Conservation (phyloP, 257 asterid genomes). For the Gynochthodes officinalis region DNA sequence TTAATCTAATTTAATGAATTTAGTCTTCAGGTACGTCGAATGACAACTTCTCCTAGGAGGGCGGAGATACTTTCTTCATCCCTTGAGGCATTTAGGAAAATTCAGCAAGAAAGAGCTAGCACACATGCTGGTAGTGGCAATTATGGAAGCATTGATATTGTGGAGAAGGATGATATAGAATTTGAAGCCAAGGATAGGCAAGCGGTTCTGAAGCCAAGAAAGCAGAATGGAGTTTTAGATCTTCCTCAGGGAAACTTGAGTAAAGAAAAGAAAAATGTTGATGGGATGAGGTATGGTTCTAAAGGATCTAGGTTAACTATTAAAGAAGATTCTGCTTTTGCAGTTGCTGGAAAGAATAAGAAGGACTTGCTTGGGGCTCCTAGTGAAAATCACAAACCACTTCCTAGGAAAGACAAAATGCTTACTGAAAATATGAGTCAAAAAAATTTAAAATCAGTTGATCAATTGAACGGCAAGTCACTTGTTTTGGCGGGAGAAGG, state of each 20-base stretch:
- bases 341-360: conserved; percentile 42
- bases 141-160: conserved; percentile 28
- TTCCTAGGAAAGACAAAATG: conserved; percentile 48
- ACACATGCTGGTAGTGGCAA: conserved; percentile 30
- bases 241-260: conserved; percentile 36
- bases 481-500: conserved; percentile 65
- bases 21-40: conserved; percentile 80
- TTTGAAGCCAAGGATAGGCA: conserved; percentile 42
- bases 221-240: conserved; percentile 42
- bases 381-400: conserved; percentile 44
- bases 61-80: conserved; percentile 97
- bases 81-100: conserved; percentile 93
- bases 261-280: conserved; percentile 53
- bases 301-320: conserved; percentile 41
- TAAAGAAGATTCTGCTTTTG: conserved; percentile 44
- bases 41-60: conserved; percentile 99
- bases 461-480: conserved; percentile 45
- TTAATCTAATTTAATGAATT: conserved; percentile 21
- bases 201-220: conserved; percentile 29
- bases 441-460: conserved; percentile 50
- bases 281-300: conserved; percentile 41
- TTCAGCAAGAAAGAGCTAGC: conserved; percentile 72
- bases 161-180: conserved; percentile 32
- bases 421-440: conserved; percentile 36
- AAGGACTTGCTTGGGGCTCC: conserved; percentile 37